Evolutionary conservation across 148 eudicot genomes (phyloP).

Genomic region (Arctostaphylos glauca): DNA sequence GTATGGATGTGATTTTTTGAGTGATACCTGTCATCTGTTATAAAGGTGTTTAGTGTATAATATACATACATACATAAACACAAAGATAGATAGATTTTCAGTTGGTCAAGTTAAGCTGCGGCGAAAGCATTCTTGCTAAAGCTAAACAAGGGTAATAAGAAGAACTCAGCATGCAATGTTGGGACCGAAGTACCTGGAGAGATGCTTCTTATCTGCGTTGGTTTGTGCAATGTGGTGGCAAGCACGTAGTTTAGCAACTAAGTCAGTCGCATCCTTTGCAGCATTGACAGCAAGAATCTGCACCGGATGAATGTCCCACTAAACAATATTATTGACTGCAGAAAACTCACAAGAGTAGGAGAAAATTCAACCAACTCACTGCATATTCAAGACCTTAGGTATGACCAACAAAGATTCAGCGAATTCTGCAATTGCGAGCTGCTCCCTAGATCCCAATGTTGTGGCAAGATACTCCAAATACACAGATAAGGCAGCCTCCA

Average conservation of each 20-base stretch:
- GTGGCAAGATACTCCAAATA: conserved; percentile 90
- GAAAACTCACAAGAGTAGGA: not conserved
- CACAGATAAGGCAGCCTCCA: conserved; percentile 87
- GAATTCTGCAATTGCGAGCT: conserved; percentile 90
- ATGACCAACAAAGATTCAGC: conserved; percentile 85
- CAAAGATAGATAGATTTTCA: not conserved
- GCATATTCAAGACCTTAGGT: conserved; percentile 60
- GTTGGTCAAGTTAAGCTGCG: not conserved
- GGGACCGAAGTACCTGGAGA: conserved; percentile 53
- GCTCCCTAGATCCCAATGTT: conserved; percentile 91
- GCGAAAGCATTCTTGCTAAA: not conserved
- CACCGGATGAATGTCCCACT: conserved; percentile 6
- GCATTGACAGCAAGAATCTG: conserved; percentile 95
- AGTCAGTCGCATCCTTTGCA: conserved; percentile 89
- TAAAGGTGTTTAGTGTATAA: no score
- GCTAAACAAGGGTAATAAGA: not conserved
- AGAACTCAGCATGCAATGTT: not conserved
- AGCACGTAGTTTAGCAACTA: conserved; percentile 81
- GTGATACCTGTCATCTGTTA: no score
- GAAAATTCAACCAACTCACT: not conserved
- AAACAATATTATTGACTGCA: conserved; percentile 3
- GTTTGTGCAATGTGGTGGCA: conserved; percentile 89
- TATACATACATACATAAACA: no score
- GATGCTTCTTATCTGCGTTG: conserved; percentile 79
- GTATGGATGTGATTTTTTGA: no score